phyloP scores from a whole-genome alignment of 345 rosid genomes.

The Brassica carinata region DNA sequence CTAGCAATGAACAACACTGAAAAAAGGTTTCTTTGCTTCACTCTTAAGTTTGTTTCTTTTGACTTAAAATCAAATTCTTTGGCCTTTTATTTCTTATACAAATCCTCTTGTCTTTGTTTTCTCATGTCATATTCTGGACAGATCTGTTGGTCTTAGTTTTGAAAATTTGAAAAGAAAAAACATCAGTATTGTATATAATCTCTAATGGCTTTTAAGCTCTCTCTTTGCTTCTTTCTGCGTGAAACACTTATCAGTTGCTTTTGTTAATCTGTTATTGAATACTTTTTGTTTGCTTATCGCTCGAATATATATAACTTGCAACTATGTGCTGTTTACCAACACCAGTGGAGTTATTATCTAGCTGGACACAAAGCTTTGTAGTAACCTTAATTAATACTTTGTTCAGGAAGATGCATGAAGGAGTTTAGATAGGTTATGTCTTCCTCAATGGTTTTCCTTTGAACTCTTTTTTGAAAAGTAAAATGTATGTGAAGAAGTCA shows the following conservation, averaged over 20 bases:
- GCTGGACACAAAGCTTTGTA: constrained; percentile 2
- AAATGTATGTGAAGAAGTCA: constrained; percentile 2
- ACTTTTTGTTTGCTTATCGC: neutral
- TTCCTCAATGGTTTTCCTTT: neutral
- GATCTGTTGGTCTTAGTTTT: constrained; percentile 14
- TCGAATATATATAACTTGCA: neutral
- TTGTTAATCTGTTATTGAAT: neutral
- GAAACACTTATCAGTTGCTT: neutral
- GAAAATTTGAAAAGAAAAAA: constrained; percentile 4
- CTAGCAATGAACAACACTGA: constrained; percentile 40
- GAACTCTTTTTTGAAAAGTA: neutral
- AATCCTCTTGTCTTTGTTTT: neutral
- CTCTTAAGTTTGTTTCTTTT: constrained; percentile 26
- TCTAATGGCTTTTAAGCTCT: constrained; percentile 18
- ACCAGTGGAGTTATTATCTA: neutral
- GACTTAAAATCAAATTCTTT: neutral
- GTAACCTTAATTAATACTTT: neutral
- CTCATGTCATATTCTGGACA: constrained; percentile 14
- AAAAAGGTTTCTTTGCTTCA: constrained; percentile 38
- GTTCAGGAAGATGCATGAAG: neutral
- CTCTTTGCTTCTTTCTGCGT: constrained; percentile 3
- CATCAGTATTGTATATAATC: constrained; percentile 39
- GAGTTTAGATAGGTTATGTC: neutral
- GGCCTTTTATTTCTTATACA: constrained; percentile 13
- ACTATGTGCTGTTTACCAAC: neutral